phyloP scores from a whole-genome alignment of 1,139 yeast species.

The Taphrina pruni region DNA sequence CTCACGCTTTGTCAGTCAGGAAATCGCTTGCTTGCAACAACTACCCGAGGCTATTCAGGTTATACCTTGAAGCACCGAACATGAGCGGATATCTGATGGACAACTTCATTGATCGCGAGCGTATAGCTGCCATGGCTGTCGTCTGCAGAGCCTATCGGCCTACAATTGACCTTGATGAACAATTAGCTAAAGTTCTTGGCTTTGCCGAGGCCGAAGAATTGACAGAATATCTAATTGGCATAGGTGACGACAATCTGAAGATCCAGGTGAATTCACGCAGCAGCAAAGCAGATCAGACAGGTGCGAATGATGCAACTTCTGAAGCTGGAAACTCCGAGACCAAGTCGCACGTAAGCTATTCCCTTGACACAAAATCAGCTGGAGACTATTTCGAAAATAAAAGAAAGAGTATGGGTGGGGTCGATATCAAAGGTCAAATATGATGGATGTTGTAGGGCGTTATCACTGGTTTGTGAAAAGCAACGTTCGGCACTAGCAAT shows the following conservation, averaged over 20 bases:
- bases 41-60: slow-evolving; percentile 60
- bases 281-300: slow-evolving; percentile 51
- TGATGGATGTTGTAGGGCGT: slow-evolving; percentile 48
- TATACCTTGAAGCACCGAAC: slow-evolving; percentile 56
- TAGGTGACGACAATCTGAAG: slow-evolving; percentile 56
- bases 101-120: slow-evolving; percentile 61
- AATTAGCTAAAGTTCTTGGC: slow-evolving; percentile 8
- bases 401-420: slow-evolving; percentile 55
- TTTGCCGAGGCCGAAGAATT: slow-evolving; percentile 13
- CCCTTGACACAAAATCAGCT: slow-evolving; percentile 57
- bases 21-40: slow-evolving; percentile 57
- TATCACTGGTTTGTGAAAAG: too few relatives aligned
- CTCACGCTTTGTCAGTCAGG: slow-evolving; percentile 58
- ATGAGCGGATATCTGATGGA: slow-evolving; percentile 57
- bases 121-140: slow-evolving; percentile 64
- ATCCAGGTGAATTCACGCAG: slow-evolving; percentile 55
- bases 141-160: slow-evolving; percentile 59
- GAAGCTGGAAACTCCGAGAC: slow-evolving; percentile 48
- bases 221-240: slow-evolving; percentile 40
- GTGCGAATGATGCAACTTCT: slow-evolving; percentile 43
- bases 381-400: slow-evolving; percentile 56
- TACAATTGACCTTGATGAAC: slow-evolving; percentile 10
- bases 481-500: too few relatives aligned
- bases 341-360: slow-evolving; percentile 49
- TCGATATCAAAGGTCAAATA: slow-evolving; percentile 92